These are phyloP conservation scores for Olyra latifolia DNA, from an alignment of 176 grass and related monocot species.

Conservation along the genomic window DNA sequence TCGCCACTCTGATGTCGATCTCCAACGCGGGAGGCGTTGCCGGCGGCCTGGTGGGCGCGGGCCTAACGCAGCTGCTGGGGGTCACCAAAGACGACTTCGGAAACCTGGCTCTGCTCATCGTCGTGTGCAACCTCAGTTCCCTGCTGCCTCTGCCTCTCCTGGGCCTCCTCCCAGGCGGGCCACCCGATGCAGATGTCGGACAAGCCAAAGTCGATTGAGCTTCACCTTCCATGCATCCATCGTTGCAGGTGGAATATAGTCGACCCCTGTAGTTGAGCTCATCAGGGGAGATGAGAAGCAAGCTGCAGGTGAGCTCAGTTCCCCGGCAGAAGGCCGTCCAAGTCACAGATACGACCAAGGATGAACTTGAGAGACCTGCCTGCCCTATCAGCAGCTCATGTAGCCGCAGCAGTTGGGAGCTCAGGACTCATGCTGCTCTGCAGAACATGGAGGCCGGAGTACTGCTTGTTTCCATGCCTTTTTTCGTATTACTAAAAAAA, in stretches of 20 bases:
- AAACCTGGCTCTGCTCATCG: constrained; percentile 63
- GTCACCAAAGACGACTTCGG: constrained; percentile 76
- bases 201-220: constrained; percentile 23
- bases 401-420: neutral
- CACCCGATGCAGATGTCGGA: constrained; percentile 25
- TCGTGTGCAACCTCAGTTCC: constrained; percentile 79
- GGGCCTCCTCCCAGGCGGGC: constrained; percentile 67
- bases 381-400: neutral
- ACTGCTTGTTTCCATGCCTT: neutral
- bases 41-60: constrained; percentile 72
- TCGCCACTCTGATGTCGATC: constrained; percentile 95
- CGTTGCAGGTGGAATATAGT: neutral
- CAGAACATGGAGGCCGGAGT: neutral
- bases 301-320: no score
- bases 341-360: no score
- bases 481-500: neutral
- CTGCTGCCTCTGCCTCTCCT: constrained; percentile 87
- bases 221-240: neutral
- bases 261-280: no score
- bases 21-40: constrained; percentile 80
- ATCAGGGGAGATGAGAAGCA: no score
- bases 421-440: neutral
- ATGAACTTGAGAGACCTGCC: no score
- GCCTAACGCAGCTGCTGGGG: constrained; percentile 77
- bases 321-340: no score